Conservation (phyloP, 1,284 basidiomycete species). For the Ceratobasidium sp. region DNA sequence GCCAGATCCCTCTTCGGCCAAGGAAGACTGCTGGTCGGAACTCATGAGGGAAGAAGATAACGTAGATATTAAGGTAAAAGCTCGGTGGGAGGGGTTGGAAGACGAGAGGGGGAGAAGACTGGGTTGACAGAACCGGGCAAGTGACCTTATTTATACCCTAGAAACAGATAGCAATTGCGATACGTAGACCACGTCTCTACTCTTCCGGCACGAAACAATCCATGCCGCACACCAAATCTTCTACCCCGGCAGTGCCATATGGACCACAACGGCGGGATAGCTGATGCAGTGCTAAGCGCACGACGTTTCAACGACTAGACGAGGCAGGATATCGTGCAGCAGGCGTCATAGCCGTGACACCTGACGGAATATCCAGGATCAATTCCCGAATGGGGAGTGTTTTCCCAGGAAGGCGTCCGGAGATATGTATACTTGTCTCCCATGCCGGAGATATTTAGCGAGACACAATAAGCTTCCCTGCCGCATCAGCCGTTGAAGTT, state of each 20-base stretch:
- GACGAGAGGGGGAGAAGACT: neutral
- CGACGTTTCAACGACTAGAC: neutral
- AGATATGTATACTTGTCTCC: neutral
- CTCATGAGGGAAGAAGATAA: slow-evolving; percentile 10
- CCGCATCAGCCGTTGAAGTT: neutral
- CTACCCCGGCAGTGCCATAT: neutral
- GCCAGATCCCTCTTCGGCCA: slow-evolving; percentile 29
- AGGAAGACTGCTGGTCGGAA: slow-evolving; percentile 8
- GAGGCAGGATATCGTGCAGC: neutral
- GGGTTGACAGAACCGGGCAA: neutral
- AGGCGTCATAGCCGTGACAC: neutral
- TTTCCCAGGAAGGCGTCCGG: neutral
- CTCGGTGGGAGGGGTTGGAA: neutral
- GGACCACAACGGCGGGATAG: neutral
- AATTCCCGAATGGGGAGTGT: neutral
- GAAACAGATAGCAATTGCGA: neutral
- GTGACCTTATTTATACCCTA: slow-evolving; percentile 5
- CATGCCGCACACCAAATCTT: neutral
- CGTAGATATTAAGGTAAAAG: neutral
- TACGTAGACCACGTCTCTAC: neutral
- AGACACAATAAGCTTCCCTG: neutral
- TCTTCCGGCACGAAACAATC: neutral
- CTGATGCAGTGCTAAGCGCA: neutral
- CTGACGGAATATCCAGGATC: neutral
- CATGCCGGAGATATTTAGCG: neutral